Conservation (phyloP, 805 yeast genomes). For the Pichia rugopelliculosa region DNA sequence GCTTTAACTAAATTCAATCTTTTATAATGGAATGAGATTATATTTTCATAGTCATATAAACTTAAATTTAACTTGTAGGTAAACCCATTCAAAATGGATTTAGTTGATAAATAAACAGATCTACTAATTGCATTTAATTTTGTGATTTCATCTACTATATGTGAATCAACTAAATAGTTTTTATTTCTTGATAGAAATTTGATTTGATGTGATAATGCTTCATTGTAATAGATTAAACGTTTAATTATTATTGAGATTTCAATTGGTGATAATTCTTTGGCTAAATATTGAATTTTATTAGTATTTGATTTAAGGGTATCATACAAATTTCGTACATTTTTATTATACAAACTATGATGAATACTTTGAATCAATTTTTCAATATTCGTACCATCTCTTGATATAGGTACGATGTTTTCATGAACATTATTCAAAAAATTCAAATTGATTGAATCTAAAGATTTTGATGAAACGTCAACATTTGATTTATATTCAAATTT, state of each 20-base stretch:
- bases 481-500: background rate
- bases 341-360: background rate
- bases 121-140: background rate
- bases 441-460: constrained; percentile 1
- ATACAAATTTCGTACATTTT: constrained; percentile 5
- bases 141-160: background rate
- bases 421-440: background rate
- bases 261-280: background rate
- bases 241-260: constrained; percentile 11
- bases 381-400: background rate
- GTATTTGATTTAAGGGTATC: constrained; percentile 1
- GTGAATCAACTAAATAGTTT: background rate
- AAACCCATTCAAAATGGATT: constrained; percentile 1
- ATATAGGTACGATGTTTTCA: background rate
- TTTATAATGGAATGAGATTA: constrained; percentile 17
- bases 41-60: constrained; percentile 21
- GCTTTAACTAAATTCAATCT: constrained; percentile 17
- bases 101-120: constrained; percentile 3
- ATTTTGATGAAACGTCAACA: background rate
- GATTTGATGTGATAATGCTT: background rate
- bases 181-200: constrained; percentile 4
- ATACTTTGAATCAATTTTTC: background rate
- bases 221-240: constrained; percentile 2
- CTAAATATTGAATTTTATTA: background rate
- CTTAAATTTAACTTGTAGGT: background rate